Conservation (phyloP, 202 grass and related monocot species). For the Zoysia matrella region DNA sequence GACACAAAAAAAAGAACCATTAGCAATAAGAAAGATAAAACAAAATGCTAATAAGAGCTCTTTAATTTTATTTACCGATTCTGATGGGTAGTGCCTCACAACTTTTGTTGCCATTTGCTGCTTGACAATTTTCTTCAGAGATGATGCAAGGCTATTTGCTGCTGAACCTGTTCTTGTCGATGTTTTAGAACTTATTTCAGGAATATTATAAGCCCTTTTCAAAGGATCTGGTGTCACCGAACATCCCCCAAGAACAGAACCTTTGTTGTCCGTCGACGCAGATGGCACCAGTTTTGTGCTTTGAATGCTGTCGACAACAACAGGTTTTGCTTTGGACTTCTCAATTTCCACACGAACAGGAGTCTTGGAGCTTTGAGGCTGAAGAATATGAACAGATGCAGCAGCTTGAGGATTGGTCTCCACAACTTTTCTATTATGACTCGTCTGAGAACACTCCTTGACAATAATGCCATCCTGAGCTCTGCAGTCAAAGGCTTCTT, state of each 20-base stretch:
- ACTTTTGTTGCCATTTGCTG: slow-evolving; percentile 66
- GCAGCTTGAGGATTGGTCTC: slow-evolving; percentile 26
- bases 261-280: slow-evolving; percentile 42
- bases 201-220: slow-evolving; percentile 47
- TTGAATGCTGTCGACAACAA: slow-evolving; percentile 15
- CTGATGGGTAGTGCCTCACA: slow-evolving; percentile 83
- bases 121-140: slow-evolving; percentile 70
- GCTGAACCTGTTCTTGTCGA: slow-evolving; percentile 48
- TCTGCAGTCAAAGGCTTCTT: slow-evolving; percentile 32
- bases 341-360: slow-evolving; percentile 40
- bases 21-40: slow-evolving; percentile 21
- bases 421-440: slow-evolving; percentile 22
- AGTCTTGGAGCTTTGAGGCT: slow-evolving; percentile 34
- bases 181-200: slow-evolving; percentile 39
- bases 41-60: slow-evolving; percentile 10
- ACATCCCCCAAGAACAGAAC: slow-evolving; percentile 28
- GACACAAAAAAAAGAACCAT: slow-evolving; percentile 34
- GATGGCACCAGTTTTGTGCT: slow-evolving; percentile 49
- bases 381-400: slow-evolving; percentile 33
- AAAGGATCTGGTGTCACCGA: slow-evolving; percentile 36
- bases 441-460: slow-evolving; percentile 32
- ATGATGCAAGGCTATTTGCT: slow-evolving; percentile 53
- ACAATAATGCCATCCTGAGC: slow-evolving; percentile 35
- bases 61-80: slow-evolving; percentile 62
- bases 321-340: slow-evolving; percentile 40